These are phyloP conservation scores for Capsicum chinense DNA, from an alignment of 257 asterid species.

Conservation along the genomic window DNA sequence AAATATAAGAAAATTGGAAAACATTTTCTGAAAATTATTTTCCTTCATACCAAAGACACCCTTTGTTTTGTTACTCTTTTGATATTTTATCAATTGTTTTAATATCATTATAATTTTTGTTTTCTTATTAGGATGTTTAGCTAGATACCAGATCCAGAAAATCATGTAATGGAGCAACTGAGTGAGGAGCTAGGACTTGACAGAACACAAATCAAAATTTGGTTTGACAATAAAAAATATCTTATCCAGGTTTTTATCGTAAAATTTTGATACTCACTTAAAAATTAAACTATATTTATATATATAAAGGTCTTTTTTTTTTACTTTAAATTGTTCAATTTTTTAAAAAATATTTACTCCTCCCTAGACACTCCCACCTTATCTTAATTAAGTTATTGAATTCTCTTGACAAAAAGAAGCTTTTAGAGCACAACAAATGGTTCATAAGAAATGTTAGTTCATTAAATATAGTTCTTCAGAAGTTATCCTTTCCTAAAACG, in stretches of 20 bases:
- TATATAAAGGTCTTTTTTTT: too few relatives aligned
- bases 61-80: too few relatives aligned
- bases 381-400: background rate
- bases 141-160: background rate
- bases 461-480: background rate
- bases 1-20: too few relatives aligned
- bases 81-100: background rate
- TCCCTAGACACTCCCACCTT: too few relatives aligned
- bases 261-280: background rate
- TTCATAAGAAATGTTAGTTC: too few relatives aligned
- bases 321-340: too few relatives aligned
- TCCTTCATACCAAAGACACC: too few relatives aligned
- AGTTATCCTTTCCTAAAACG: background rate
- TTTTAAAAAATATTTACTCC: too few relatives aligned
- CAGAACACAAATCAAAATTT: background rate
- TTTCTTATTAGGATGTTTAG: background rate
- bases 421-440: background rate
- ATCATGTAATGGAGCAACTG: background rate
- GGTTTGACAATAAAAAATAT: background rate
- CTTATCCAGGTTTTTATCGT: background rate
- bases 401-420: background rate
- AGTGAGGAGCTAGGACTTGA: slow-evolving; percentile 10
- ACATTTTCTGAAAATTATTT: too few relatives aligned
- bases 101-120: background rate
- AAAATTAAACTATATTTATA: too few relatives aligned